Base-by-base conservation (phyloP, 805 yeast genomes). In the Torulaspora gathmanii region DNA sequence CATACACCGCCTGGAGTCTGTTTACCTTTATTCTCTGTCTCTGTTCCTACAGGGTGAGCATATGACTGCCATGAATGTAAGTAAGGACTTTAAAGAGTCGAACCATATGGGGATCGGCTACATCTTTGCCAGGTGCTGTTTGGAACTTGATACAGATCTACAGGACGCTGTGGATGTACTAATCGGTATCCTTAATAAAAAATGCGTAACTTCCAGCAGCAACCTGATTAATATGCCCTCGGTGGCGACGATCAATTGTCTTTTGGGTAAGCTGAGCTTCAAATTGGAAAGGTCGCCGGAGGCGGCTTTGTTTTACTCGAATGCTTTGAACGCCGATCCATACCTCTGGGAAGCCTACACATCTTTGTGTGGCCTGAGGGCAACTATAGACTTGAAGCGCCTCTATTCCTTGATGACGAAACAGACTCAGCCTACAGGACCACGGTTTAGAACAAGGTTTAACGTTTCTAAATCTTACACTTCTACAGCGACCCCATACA, bases 281-380 rank as follows among this genome's bases (percentile, higher is more conserved):
- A 71, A 73, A 6, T 65, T 72, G 6, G 86, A 84, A 19, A 87
- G 84, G 57, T 58, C 70, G 4, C 77, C 79, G 52, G 80, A 82
- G 46, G 81, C 93, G 45, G 74, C 84, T 0, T 66, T 82, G 38
- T 77, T 79, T 56, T 86, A 82, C 60, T 74, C 86, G 0, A 78
- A 75, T 52, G 86, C 91, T 1, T 71, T 88, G 45, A 78, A 79
- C 47, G 66, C 73, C 51, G 86, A 93, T 60, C 96, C 95, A 13
- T 86, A 72, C 58, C 73, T 88, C 33, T 88, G 93, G 77, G 96
- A 88, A 59, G 88, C 96, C 0, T 81, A 87, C 51, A 87, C 82
- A 52, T 82, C 82, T 34, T 68, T 93, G 38, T 80, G 88, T 55
- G 72, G 73, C 38, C 68, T 83, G 67, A 93, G 95, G 10, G 86